phyloP scores from a whole-genome alignment of 495 filamentous ascomycete genomes.

The Penicillium manginii region DNA sequence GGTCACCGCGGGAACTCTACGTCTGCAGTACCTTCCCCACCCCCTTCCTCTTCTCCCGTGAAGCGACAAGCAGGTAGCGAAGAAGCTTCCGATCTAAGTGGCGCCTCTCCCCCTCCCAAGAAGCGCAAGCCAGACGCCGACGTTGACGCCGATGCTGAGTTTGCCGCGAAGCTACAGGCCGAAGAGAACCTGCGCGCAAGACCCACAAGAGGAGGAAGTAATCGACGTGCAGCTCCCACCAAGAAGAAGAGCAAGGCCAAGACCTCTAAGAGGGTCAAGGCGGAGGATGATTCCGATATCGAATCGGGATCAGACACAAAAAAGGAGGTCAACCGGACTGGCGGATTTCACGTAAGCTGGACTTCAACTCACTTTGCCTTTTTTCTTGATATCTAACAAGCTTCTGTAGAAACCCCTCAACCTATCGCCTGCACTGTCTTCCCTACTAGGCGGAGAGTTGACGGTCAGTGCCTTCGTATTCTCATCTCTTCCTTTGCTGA shows the following conservation, averaged over 20 bases:
- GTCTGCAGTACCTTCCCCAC: slow-evolving; percentile 47
- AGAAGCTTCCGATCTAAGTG: slow-evolving; percentile 49
- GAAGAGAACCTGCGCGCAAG: slow-evolving; percentile 81
- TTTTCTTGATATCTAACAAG: slow-evolving; percentile 10
- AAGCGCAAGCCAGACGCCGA: slow-evolving; percentile 58
- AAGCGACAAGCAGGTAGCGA: slow-evolving; percentile 59
- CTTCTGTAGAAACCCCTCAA: slow-evolving; percentile 63
- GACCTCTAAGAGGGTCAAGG: slow-evolving; percentile 73
- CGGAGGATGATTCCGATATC: slow-evolving; percentile 79
- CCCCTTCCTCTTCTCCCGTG: slow-evolving; percentile 56
- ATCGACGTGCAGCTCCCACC: slow-evolving; percentile 57
- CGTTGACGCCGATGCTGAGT: slow-evolving; percentile 78
- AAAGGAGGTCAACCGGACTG: slow-evolving; percentile 65
- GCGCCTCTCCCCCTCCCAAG: slow-evolving; percentile 52
- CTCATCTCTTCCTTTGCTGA: slow-evolving; percentile 15
- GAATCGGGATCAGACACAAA: slow-evolving; percentile 64
- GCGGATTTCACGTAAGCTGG: slow-evolving; percentile 67
- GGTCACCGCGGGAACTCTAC: slow-evolving; percentile 42
- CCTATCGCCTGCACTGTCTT: slow-evolving; percentile 67
- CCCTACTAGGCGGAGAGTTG: slow-evolving; percentile 62
- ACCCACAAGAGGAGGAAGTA: slow-evolving; percentile 67
- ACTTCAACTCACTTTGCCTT: slow-evolving; percentile 5
- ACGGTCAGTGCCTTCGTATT: slow-evolving; percentile 48
- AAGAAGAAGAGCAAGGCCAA: slow-evolving; percentile 74
- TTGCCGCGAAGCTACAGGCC: slow-evolving; percentile 87